Conservation (phyloP, 345 rosid species). For the Noccaea bulbosa region DNA sequence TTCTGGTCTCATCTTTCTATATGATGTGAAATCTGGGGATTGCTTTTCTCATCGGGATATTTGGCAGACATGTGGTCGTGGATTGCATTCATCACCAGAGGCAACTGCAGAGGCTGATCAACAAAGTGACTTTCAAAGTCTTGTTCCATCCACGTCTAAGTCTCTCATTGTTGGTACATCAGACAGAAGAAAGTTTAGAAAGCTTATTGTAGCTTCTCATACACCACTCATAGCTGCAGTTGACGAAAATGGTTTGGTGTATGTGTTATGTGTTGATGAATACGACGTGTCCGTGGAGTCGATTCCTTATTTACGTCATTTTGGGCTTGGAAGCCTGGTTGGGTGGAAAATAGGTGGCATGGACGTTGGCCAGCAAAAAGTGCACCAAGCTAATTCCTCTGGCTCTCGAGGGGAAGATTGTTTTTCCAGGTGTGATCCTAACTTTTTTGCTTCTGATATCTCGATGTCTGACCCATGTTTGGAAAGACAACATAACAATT, state of each 20-base stretch:
- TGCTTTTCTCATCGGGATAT: constrained; percentile 65
- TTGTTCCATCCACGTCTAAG: constrained; percentile 41
- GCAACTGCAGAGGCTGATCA: constrained; percentile 40
- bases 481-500: constrained; percentile 40
- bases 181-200: constrained; percentile 67
- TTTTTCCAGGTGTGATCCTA: constrained; percentile 39
- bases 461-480: constrained; percentile 37
- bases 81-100: constrained; percentile 47
- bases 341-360: constrained; percentile 78
- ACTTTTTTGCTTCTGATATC: constrained; percentile 34
- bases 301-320: constrained; percentile 56
- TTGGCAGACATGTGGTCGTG: constrained; percentile 55
- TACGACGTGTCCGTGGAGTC: constrained; percentile 46
- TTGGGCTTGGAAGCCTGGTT: constrained; percentile 66
- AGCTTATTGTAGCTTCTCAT: constrained; percentile 67
- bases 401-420: constrained; percentile 35
- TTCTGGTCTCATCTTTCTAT: constrained; percentile 66
- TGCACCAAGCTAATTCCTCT: constrained; percentile 35
- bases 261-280: constrained; percentile 58
- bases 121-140: constrained; percentile 43
- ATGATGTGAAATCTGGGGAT: constrained; percentile 69
- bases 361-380: constrained; percentile 62
- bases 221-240: constrained; percentile 77
- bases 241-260: constrained; percentile 73
- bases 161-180: constrained; percentile 35